phyloP scores from a whole-genome alignment of 2,329 filamentous ascomycete species.

The Drechslerella stenobrocha region DNA sequence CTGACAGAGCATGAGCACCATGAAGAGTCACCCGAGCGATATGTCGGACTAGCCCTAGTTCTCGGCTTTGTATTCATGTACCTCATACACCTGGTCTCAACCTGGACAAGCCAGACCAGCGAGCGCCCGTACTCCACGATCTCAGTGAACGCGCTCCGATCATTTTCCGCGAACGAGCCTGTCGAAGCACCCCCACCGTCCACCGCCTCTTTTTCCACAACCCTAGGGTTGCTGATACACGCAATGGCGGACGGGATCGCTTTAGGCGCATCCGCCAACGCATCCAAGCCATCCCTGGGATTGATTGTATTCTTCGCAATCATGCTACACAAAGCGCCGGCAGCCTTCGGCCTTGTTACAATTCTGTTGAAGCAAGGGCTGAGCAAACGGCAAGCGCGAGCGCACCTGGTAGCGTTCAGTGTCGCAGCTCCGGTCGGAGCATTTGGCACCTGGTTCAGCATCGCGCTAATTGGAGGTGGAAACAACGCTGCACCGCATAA shows the following conservation, averaged over 20 bases:
- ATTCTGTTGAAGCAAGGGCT: conserved; percentile 87
- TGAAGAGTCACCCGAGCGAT: conserved; percentile 66
- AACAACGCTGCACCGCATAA: conserved; percentile 61
- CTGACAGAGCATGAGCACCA: conserved; percentile 55
- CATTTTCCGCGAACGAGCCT: conserved; percentile 51
- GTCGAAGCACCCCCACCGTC: conserved; percentile 52
- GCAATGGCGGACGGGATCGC: conserved; percentile 94
- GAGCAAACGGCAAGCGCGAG: conserved; percentile 79
- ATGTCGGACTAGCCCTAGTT: conserved; percentile 83
- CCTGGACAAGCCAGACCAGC: conserved; percentile 69
- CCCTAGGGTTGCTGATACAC: conserved; percentile 92
- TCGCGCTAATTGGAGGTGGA: conserved; percentile 71
- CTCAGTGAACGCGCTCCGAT: conserved; percentile 63
- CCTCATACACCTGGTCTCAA: conserved; percentile 82
- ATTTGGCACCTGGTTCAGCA: conserved; percentile 76
- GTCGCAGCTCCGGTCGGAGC: conserved; percentile 86
- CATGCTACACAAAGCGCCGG: conserved; percentile 95
- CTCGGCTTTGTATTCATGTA: conserved; percentile 96
- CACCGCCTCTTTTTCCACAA: conserved; percentile 65
- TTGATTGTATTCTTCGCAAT: conserved; percentile 94
- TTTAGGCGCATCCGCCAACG: conserved; percentile 83
- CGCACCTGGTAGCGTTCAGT: conserved; percentile 87
- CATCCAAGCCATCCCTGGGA: conserved; percentile 72
- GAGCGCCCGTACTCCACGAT: conserved; percentile 71
- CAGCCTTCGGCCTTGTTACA: conserved; percentile 90